Conservation (phyloP, 192 early-diverging fungal genomes). For the Coemansia reversa region DNA sequence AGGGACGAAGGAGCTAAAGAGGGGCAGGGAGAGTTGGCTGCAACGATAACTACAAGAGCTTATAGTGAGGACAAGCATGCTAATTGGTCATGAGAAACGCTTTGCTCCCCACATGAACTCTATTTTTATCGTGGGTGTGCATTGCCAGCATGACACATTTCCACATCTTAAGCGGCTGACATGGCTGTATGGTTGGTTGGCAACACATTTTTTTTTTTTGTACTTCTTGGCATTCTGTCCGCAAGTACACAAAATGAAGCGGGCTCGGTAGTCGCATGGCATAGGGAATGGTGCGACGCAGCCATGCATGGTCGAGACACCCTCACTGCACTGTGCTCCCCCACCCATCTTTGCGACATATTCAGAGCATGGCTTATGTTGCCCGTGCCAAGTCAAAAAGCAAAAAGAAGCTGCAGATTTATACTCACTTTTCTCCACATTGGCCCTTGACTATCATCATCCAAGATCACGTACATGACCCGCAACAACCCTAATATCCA, state of each 20-base stretch:
- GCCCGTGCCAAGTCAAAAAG: not conserved
- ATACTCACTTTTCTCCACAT: not conserved
- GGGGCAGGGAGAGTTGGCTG: not conserved
- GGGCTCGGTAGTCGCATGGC: not conserved
- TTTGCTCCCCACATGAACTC: conserved; percentile 8
- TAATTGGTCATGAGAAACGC: not conserved
- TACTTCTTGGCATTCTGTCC: conserved; percentile 5
- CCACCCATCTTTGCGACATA: not conserved
- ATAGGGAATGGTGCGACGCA: not conserved
- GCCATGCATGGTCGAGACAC: conserved; percentile 10
- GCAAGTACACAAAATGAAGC: conserved; percentile 1
- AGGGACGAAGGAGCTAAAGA: not conserved
- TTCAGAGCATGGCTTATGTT: not conserved
- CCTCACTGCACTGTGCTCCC: not conserved
- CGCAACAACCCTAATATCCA: not conserved
- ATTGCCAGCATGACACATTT: not conserved
- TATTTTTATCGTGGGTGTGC: conserved; percentile 14
- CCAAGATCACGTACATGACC: conserved; percentile 19
- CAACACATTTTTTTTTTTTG: not conserved
- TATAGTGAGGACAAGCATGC: not conserved
- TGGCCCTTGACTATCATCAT: not conserved
- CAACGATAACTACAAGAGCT: not conserved
- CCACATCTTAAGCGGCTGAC: conserved; percentile 14
- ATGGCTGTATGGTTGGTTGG: not conserved
- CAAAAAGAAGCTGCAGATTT: not conserved